Conservation (phyloP, 2,329 filamentous ascomycete species). For the Nigrospora osmanthi region DNA sequence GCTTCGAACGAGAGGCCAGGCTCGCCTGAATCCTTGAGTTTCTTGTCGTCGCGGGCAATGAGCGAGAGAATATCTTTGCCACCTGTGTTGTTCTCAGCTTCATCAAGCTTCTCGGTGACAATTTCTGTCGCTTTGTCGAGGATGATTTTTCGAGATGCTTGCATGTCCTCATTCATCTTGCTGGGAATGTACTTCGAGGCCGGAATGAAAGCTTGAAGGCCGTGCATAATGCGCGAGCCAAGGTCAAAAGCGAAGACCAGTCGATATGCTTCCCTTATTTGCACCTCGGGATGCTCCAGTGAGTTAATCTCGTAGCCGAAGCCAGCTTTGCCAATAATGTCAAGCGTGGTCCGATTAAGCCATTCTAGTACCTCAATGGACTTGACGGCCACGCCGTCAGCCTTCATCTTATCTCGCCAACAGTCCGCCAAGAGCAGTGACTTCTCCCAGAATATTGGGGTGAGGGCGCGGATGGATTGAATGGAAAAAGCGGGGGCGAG, state of each 20-base stretch:
- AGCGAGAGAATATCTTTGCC: constrained; percentile 31
- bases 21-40: constrained; percentile 26
- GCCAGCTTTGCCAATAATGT: constrained; percentile 33
- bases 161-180: constrained; percentile 29
- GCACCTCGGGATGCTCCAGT: constrained; percentile 25
- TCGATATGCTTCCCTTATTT: constrained; percentile 29
- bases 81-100: constrained; percentile 19
- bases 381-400: constrained; percentile 16
- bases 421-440: constrained; percentile 31
- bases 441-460: constrained; percentile 32
- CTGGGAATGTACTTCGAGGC: constrained; percentile 27
- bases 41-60: constrained; percentile 31
- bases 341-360: constrained; percentile 32
- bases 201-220: constrained; percentile 32
- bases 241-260: constrained; percentile 32
- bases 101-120: constrained; percentile 23
- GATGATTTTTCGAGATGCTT: constrained; percentile 25
- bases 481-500: constrained; percentile 29
- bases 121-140: constrained; percentile 24
- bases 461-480: constrained; percentile 26
- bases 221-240: constrained; percentile 25
- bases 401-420: constrained; percentile 26
- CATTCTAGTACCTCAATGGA: constrained; percentile 30
- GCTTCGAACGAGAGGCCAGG: constrained; percentile 26
- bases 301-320: constrained; percentile 32